Evolutionary conservation across 345 rosid species (phyloP).

Genomic region (Pistacia vera): DNA sequence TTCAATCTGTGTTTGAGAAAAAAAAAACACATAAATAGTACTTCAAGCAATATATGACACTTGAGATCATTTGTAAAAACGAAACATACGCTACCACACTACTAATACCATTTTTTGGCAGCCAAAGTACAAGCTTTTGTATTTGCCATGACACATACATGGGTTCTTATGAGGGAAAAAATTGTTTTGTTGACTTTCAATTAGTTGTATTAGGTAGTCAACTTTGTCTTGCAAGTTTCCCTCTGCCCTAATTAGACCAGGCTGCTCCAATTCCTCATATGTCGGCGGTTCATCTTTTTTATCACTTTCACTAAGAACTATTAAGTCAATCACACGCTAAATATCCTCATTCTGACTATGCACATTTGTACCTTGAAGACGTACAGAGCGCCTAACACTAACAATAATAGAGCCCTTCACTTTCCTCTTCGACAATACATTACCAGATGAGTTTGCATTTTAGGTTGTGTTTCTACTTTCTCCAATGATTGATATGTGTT

Average conservation of each 20-base stretch:
- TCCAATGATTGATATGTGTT: slow-evolving; percentile 15
- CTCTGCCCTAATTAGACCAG: slow-evolving; percentile 11
- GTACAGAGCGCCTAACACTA: slow-evolving; percentile 11
- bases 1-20: slow-evolving; percentile 27
- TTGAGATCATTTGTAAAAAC: neutral
- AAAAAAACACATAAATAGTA: neutral
- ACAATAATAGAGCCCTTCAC: neutral
- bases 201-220: too few species aligned
- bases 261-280: slow-evolving; percentile 18
- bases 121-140: slow-evolving; percentile 45
- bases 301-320: slow-evolving; percentile 37
- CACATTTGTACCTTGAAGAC: slow-evolving; percentile 12
- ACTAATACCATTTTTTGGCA: slow-evolving; percentile 51
- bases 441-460: slow-evolving; percentile 6
- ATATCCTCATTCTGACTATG: slow-evolving; percentile 19
- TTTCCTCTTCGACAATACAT: slow-evolving; percentile 1
- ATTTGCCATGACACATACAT: slow-evolving; percentile 22
- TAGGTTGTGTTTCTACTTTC: slow-evolving; percentile 14
- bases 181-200: slow-evolving; percentile 27
- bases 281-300: slow-evolving; percentile 28
- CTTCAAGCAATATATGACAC: neutral
- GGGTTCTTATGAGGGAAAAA: slow-evolving; percentile 15
- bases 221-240: neutral
- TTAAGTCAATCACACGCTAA: slow-evolving; percentile 31
- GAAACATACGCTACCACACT: neutral